Evolutionary conservation across 2,329 filamentous ascomycete genomes (phyloP).

Genomic region (Fusarium nematophilum): DNA sequence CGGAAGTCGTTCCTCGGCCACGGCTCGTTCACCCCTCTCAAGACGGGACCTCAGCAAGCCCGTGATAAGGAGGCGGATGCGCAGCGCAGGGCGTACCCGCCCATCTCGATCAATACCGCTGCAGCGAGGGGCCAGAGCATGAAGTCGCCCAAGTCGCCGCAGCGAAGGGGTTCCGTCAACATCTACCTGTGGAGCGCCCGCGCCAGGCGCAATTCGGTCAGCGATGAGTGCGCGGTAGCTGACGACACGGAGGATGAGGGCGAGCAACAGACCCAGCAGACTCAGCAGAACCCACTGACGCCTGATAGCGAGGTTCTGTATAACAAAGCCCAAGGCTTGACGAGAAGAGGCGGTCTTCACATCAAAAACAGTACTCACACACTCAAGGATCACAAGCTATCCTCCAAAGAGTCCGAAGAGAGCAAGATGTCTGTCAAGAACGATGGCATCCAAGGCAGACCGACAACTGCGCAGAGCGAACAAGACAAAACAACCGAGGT

Average conservation of each 20-base stretch:
- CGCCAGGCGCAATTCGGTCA: conserved; percentile 25
- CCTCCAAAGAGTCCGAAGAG: neutral
- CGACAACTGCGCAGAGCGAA: neutral
- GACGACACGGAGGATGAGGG: conserved; percentile 38
- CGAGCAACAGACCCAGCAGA: too few species aligned
- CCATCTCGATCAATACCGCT: conserved; percentile 50
- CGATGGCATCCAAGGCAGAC: neutral
- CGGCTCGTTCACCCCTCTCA: conserved; percentile 45
- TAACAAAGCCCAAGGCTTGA: conserved; percentile 36
- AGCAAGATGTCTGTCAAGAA: neutral
- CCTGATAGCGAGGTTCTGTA: conserved; percentile 29
- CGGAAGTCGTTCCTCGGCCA: conserved; percentile 43
- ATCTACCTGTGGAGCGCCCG: conserved; percentile 47
- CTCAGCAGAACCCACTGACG: conserved; percentile 3
- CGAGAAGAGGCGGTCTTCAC: conserved; percentile 36
- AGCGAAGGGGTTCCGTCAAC: conserved; percentile 47
- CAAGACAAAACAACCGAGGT: conserved; percentile 20
- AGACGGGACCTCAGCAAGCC: conserved; percentile 35
- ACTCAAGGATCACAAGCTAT: neutral
- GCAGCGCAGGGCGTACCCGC: conserved; percentile 49
- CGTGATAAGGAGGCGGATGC: conserved; percentile 38
- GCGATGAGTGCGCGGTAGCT: conserved; percentile 37
- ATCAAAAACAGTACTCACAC: conserved; percentile 27
- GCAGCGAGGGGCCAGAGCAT: conserved; percentile 43
- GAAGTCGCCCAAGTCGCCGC: conserved; percentile 43